Conservation (phyloP, 163 green algal species). For the Scenedesmus sp. region DNA sequence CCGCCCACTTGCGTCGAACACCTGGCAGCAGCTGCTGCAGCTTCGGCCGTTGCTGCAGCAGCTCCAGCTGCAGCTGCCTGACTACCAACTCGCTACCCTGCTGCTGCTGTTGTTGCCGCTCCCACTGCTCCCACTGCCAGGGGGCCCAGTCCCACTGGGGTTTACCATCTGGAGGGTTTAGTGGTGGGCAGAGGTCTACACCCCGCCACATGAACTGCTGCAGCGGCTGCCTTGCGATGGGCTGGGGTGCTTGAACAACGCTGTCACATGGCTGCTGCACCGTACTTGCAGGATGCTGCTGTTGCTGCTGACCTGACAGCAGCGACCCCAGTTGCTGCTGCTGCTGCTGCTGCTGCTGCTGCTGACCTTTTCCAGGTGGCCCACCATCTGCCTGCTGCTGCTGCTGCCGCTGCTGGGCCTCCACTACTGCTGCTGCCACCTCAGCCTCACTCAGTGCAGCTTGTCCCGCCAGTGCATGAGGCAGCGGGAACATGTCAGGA, state of each 20-base stretch:
- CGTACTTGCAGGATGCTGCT: background rate
- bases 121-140: slow-evolving; percentile 43
- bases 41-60: slow-evolving; percentile 43
- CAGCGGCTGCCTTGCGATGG: slow-evolving; percentile 2
- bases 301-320: slow-evolving; percentile 27
- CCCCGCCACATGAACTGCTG: slow-evolving; percentile 36
- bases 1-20: background rate
- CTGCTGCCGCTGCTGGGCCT: slow-evolving; percentile 49
- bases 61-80: slow-evolving; percentile 25
- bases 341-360: slow-evolving; percentile 18
- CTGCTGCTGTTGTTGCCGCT: slow-evolving; percentile 41
- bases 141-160: background rate
- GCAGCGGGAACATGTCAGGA: slow-evolving; percentile 74
- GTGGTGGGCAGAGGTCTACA: slow-evolving; percentile 10
- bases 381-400: slow-evolving; percentile 46
- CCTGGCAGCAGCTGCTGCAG: slow-evolving; percentile 35
- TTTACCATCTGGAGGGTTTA: background rate
- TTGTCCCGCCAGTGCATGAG: slow-evolving; percentile 48
- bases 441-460: background rate
- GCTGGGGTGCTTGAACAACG: background rate
- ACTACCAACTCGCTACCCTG: background rate
- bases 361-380: too few species aligned
- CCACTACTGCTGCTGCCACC: background rate
- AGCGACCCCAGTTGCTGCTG: slow-evolving; percentile 18
- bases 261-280: background rate